Base-by-base conservation (phyloP, 495 filamentous ascomycete species). In the Lindgomyces ingoldianus region DNA sequence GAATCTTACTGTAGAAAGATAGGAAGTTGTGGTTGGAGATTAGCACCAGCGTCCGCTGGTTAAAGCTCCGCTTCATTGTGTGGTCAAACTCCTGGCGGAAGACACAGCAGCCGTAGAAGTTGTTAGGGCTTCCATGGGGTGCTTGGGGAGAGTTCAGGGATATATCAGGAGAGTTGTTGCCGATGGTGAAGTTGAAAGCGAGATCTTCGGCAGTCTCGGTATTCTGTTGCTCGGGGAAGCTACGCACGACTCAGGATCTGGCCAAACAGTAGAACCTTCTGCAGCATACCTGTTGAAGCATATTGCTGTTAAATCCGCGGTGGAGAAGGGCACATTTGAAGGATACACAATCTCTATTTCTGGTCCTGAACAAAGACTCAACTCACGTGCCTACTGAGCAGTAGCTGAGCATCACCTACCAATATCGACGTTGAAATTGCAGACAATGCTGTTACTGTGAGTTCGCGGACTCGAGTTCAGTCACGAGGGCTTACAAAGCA, bases 321-420 rank as follows among this genome's bases (percentile, higher is more conserved):
- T 61, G 4, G 68, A 68, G 50, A 75, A 74, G 11, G 50, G 60
- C n/a, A 67, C 66, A 42, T 62, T 60, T 1, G 73, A 72, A 21
- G 71, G 73, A 58, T 75, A 74, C 11, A 75, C 57, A 24, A 71
- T 45, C 45, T 75, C 73, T 30, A 75, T 60, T 42, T 75, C 73
- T 11, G 73, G 73, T 4, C 73, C 70, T 71, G 30, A 24, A 25
- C 18, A 33, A 22, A 24, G 11, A 65, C 26, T 53, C 25, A 57
- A 51, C 18, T 26, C 4, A 36, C 6, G 36, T 45, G 21, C 0
- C 14, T n/a, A 39, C 14, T 11, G 16, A 41, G 41, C 22, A 3
- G 2, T 14, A 27, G 25, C 22, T 11, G 33, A n/a, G 16, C 19
- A 16, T 25, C 14, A 60, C 65, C 26, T 68, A 71, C 69, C 71